Conservation (phyloP, 1,284 basidiomycete species). For the Apiotrichum gracile region DNA sequence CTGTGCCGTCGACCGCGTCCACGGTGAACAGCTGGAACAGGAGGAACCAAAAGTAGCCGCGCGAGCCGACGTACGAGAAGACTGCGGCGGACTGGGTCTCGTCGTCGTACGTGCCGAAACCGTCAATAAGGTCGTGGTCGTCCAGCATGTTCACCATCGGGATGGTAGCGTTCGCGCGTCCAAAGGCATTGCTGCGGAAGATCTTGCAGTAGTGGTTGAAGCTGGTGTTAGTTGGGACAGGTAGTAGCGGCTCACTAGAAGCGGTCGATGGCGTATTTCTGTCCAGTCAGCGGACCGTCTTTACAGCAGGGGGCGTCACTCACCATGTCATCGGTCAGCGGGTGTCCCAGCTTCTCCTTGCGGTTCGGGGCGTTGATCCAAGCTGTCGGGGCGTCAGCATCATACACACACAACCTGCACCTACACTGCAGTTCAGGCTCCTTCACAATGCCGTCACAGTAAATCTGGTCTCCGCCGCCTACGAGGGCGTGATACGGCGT, state of each 20-base stretch:
- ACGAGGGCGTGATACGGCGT: slow-evolving; percentile 70
- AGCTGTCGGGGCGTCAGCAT: slow-evolving; percentile 51
- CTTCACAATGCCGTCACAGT: slow-evolving; percentile 49
- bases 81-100: slow-evolving; percentile 71
- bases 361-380: slow-evolving; percentile 70
- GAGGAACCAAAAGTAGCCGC: slow-evolving; percentile 81
- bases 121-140: slow-evolving; percentile 69
- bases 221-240: slow-evolving; percentile 23
- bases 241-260: slow-evolving; percentile 41
- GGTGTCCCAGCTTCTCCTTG: slow-evolving; percentile 59
- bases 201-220: slow-evolving; percentile 85
- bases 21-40: slow-evolving; percentile 88
- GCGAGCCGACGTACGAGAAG: slow-evolving; percentile 61
- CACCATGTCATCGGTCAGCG: slow-evolving; percentile 67
- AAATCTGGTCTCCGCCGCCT: slow-evolving; percentile 49
- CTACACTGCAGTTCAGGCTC: slow-evolving; percentile 50
- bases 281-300: neutral
- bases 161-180: slow-evolving; percentile 73
- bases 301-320: slow-evolving; percentile 8
- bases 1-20: slow-evolving; percentile 64
- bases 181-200: slow-evolving; percentile 86
- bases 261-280: slow-evolving; percentile 67
- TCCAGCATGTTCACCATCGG: slow-evolving; percentile 69
- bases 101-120: slow-evolving; percentile 77
- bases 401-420: neutral